Conservation (phyloP, 1,284 basidiomycete genomes). For the Heterobasidion annosum region DNA sequence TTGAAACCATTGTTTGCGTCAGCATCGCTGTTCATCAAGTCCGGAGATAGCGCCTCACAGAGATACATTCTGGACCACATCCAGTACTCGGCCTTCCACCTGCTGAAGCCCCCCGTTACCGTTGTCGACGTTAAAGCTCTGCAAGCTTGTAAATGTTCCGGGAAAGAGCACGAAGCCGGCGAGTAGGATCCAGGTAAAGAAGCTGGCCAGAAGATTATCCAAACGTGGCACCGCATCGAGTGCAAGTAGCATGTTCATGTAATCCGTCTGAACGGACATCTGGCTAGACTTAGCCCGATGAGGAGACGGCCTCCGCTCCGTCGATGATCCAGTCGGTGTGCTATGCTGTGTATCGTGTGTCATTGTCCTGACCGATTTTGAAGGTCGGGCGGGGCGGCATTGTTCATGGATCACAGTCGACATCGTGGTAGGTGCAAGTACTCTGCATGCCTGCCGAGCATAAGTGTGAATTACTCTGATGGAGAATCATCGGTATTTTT, state of each 20-base stretch:
- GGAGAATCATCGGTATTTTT: too few relatives aligned
- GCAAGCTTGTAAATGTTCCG: slow-evolving; percentile 43
- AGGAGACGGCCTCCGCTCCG: too few relatives aligned
- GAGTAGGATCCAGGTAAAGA: slow-evolving; percentile 51
- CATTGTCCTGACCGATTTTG: too few relatives aligned
- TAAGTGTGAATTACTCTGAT: too few relatives aligned
- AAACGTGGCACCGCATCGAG: slow-evolving; percentile 33
- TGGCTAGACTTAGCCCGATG: too few relatives aligned
- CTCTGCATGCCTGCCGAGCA: too few relatives aligned
- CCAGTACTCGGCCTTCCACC: not conserved
- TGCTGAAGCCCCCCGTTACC: too few relatives aligned
- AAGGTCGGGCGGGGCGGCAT: too few relatives aligned
- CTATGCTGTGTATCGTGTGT: too few relatives aligned
- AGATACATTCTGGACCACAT: not conserved
- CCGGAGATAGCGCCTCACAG: not conserved
- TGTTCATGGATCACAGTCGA: too few relatives aligned
- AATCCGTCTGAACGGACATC: slow-evolving; percentile 20
- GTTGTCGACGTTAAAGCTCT: slow-evolving; percentile 14
- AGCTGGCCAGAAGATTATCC: slow-evolving; percentile 36
- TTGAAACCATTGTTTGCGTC: not conserved
- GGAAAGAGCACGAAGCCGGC: slow-evolving; percentile 53
- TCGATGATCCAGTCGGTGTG: too few relatives aligned
- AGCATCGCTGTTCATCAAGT: not conserved
- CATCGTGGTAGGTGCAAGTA: too few relatives aligned
- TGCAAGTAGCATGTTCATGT: slow-evolving; percentile 41